Evolutionary conservation across 306 rosid species (phyloP).

Genomic region (Fragaria ananassa): DNA sequence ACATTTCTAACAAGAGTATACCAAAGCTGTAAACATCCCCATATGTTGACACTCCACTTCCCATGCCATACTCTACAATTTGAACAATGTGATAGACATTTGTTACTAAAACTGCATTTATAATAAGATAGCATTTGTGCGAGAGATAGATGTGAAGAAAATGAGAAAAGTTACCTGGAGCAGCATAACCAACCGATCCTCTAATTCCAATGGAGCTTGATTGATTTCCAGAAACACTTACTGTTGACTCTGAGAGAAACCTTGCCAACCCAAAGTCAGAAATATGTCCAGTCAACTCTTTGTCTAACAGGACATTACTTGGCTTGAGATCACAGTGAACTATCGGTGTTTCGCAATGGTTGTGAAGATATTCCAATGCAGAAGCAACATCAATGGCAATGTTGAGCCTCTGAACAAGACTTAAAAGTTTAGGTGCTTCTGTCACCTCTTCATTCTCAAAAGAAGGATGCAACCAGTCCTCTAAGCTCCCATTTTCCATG

Average conservation of each 20-base stretch:
- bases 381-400: not conserved
- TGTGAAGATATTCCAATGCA: constrained; percentile 1
- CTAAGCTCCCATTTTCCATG: not conserved
- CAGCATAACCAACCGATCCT: not conserved
- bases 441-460: not conserved
- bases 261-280: not conserved
- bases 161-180: too few species aligned
- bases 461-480: not conserved
- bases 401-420: not conserved
- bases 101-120: too few species aligned
- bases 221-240: not conserved
- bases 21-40: constrained; percentile 5
- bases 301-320: not conserved
- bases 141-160: too few species aligned
- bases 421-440: not conserved
- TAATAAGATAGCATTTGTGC: too few species aligned
- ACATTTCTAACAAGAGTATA: not conserved
- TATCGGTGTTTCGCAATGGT: not conserved
- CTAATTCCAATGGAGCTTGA: not conserved
- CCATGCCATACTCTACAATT: not conserved
- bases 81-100: too few species aligned
- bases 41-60: not conserved
- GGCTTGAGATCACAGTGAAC: constrained; percentile 5
- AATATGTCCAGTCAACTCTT: not conserved
- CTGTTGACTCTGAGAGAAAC: not conserved